These are phyloP conservation scores for Tolypocladium nubicola DNA, from an alignment of 2,329 filamentous ascomycete genomes.

Conservation along the genomic window DNA sequence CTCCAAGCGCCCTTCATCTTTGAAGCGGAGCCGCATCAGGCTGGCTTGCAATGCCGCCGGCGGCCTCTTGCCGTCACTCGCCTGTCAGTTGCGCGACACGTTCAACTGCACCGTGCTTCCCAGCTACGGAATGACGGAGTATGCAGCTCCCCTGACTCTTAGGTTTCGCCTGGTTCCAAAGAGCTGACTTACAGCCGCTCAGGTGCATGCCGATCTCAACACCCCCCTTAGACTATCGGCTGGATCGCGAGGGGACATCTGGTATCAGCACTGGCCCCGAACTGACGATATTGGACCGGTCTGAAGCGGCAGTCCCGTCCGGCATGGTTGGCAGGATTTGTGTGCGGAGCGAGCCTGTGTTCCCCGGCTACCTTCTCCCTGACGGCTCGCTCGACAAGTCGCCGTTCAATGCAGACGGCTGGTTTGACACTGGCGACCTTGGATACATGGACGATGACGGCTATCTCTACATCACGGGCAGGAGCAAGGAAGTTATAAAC, in stretches of 20 bases:
- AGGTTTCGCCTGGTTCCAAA: too few relatives aligned
- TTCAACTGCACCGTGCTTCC: slow-evolving; percentile 42
- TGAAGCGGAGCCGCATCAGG: slow-evolving; percentile 32
- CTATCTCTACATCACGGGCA: slow-evolving; percentile 43
- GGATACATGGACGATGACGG: slow-evolving; percentile 40
- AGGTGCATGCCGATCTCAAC: slow-evolving; percentile 47
- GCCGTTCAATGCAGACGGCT: slow-evolving; percentile 35
- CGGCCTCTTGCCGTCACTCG: slow-evolving; percentile 39
- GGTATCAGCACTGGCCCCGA: slow-evolving; percentile 41
- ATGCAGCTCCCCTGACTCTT: slow-evolving; percentile 5
- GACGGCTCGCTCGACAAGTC: slow-evolving; percentile 32
- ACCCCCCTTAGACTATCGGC: slow-evolving; percentile 38
- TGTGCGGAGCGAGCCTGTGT: slow-evolving; percentile 40
- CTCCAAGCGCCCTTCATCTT: slow-evolving; percentile 24
- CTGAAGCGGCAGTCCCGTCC: slow-evolving; percentile 16
- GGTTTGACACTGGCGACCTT: slow-evolving; percentile 45
- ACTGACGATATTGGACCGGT: slow-evolving; percentile 35
- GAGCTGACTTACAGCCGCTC: not conserved
- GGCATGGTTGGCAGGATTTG: slow-evolving; percentile 35
- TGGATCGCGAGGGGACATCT: slow-evolving; percentile 42
- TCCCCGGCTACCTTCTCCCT: slow-evolving; percentile 35
- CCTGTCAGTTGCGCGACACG: slow-evolving; percentile 33
- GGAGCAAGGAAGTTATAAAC: slow-evolving; percentile 47
- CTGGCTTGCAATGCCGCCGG: slow-evolving; percentile 47
- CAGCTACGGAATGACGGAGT: slow-evolving; percentile 49